A percentile compares a stretch with the other conserved stretches of the same genome.
phyloP scores from a whole-genome alignment of 345 rosid genomes.

The Linum tenue region DNA sequence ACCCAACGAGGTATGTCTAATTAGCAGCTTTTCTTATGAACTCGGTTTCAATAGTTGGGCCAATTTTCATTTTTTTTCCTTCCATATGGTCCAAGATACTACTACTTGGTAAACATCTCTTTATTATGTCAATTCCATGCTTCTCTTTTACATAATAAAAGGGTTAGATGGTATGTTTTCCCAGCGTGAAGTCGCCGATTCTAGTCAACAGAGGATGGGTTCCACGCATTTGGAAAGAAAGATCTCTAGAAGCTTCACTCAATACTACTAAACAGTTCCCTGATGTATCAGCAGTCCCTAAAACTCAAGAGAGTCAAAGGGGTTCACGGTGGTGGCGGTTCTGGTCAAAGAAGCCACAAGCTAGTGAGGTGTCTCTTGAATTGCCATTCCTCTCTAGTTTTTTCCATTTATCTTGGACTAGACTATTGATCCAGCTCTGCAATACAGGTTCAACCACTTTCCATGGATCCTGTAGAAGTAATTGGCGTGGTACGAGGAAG shows the following conservation, averaged over 20 bases:
- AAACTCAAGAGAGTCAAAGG: constrained; percentile 30
- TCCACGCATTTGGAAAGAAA: constrained; percentile 89
- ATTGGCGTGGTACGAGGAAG: constrained; percentile 83
- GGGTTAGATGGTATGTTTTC: constrained; percentile 14
- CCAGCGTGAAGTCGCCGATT: constrained; percentile 68
- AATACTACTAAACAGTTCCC: constrained; percentile 25
- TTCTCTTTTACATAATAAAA: constrained; percentile 11
- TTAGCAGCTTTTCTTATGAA: neutral
- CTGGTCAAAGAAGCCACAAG: constrained; percentile 49
- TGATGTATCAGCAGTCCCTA: constrained; percentile 10
- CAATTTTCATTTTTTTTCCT: too few species aligned
- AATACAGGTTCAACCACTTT: constrained; percentile 34
- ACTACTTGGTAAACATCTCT: neutral
- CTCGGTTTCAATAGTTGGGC: neutral
- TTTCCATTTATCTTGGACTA: constrained; percentile 4
- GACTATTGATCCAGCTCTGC: constrained; percentile 11
- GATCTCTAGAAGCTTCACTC: constrained; percentile 29
- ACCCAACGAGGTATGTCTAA: constrained; percentile 42
- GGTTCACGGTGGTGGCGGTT: constrained; percentile 51
- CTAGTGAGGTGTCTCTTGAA: constrained; percentile 38
- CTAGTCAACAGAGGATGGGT: constrained; percentile 98
- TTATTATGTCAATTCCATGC: neutral
- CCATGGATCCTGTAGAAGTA: constrained; percentile 45
- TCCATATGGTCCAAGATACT: neutral
- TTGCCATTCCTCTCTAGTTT: constrained; percentile 12